Conservation (phyloP, 2,329 filamentous ascomycete genomes). For the Exserohilum turcica region DNA sequence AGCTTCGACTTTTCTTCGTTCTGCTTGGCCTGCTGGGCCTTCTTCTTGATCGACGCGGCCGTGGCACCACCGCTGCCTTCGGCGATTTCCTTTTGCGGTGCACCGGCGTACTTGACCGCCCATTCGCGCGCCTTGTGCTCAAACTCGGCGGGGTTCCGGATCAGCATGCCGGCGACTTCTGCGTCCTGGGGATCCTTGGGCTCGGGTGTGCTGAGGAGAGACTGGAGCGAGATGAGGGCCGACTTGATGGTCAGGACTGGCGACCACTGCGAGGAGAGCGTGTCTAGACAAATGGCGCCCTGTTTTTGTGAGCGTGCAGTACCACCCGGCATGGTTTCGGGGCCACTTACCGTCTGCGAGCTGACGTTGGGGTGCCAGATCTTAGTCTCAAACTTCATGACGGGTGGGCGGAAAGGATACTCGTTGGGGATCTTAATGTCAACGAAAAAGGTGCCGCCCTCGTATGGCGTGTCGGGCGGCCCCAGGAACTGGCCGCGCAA, state of each 20-base stretch:
- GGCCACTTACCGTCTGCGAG: constrained; percentile 77
- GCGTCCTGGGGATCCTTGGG: constrained; percentile 97
- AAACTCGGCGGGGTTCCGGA: constrained; percentile 78
- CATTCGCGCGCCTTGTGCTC: constrained; percentile 84
- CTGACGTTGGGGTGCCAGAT: constrained; percentile 98
- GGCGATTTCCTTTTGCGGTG: constrained; percentile 64
- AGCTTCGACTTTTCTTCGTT: constrained; percentile 64
- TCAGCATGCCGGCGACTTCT: constrained; percentile 89
- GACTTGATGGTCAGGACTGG: constrained; percentile 97
- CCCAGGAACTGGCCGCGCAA: constrained; percentile 83
- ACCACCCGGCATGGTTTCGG: neutral
- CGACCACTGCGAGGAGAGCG: constrained; percentile 86
- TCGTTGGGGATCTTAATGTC: constrained; percentile 86
- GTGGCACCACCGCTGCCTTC: constrained; percentile 60
- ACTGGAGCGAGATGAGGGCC: constrained; percentile 88
- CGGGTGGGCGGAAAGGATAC: constrained; percentile 91
- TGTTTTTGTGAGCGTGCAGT: constrained; percentile 50
- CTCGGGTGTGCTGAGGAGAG: constrained; percentile 89
- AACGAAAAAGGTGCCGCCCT: constrained; percentile 79
- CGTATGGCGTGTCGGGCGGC: constrained; percentile 91
- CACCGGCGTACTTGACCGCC: constrained; percentile 82
- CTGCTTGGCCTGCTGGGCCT: constrained; percentile 60
- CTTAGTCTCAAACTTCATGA: constrained; percentile 89
- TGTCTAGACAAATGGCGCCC: constrained; percentile 97
- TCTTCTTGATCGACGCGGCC: constrained; percentile 59